Conservation (phyloP, 768 basidiomycete genomes). For the Roridomyces roridus region DNA sequence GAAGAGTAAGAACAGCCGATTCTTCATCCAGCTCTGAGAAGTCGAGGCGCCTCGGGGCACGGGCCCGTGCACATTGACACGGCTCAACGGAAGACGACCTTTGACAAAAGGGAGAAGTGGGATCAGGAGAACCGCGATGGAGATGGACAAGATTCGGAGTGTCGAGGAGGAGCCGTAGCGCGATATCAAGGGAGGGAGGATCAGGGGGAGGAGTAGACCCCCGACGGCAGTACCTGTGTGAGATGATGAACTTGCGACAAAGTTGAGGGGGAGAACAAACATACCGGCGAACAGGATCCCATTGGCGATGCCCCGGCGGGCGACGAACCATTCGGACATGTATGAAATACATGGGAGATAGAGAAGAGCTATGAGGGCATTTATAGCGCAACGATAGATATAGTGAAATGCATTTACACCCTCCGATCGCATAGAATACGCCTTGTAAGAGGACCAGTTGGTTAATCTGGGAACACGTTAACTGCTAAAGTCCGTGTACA, state of each 20-base stretch:
- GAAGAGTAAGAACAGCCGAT: slow-evolving; percentile 23
- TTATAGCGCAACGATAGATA: no score
- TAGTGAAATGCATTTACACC: no score
- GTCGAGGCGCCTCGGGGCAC: no score
- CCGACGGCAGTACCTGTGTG: slow-evolving; percentile 29
- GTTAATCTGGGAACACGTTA: slow-evolving; percentile 7
- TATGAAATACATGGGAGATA: slow-evolving; percentile 32
- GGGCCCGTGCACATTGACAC: slow-evolving; percentile 1
- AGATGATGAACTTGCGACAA: background rate
- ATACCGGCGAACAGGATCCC: slow-evolving; percentile 36
- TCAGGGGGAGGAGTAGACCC: no score
- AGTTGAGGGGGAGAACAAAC: background rate
- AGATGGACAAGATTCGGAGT: slow-evolving; percentile 28
- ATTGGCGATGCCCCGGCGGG: slow-evolving; percentile 33
- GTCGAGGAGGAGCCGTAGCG: slow-evolving; percentile 26
- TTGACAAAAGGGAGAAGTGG: slow-evolving; percentile 30
- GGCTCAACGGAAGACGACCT: slow-evolving; percentile 27
- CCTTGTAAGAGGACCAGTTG: slow-evolving; percentile 32
- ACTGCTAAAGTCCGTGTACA: background rate
- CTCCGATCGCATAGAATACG: slow-evolving; percentile 33
- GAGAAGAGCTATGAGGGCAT: slow-evolving; percentile 27
- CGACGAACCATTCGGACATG: slow-evolving; percentile 38
- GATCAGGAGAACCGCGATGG: slow-evolving; percentile 18
- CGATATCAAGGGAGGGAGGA: slow-evolving; percentile 31
- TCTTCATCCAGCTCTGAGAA: slow-evolving; percentile 18